Evolutionary conservation across 2,329 filamentous ascomycete species (phyloP).

Genomic region (Penicillium sp.): DNA sequence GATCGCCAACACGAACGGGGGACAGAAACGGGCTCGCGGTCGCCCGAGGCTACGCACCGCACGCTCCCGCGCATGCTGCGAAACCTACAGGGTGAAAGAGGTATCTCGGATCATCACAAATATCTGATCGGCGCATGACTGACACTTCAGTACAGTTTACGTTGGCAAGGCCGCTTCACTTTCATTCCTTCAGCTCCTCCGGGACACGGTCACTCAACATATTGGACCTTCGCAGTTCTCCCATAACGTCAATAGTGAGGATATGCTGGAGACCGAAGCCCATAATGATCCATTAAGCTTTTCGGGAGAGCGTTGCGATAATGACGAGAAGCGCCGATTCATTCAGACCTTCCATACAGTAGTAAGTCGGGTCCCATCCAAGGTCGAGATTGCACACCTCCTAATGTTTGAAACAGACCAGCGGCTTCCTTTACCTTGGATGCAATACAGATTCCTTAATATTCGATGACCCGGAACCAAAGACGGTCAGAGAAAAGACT

Average conservation of each 20-base stretch:
- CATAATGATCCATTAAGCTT: constrained; percentile 32
- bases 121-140: not conserved
- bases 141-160: constrained; percentile 20
- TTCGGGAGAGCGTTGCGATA: constrained; percentile 28
- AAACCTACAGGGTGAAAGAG: constrained; percentile 50
- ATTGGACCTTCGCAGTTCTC: constrained; percentile 54
- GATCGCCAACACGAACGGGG: constrained; percentile 1
- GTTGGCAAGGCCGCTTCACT: constrained; percentile 39
- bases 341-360: constrained; percentile 30
- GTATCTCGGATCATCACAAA: constrained; percentile 27
- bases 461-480: constrained; percentile 4
- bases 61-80: constrained; percentile 45
- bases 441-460: constrained; percentile 25
- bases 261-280: constrained; percentile 50
- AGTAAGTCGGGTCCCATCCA: constrained; percentile 14
- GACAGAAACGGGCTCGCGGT: constrained; percentile 17
- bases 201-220: constrained; percentile 45
- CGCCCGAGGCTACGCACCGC: constrained; percentile 29
- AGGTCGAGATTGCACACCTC: not conserved
- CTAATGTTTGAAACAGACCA: constrained; percentile 31
- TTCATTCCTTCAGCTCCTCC: constrained; percentile 53
- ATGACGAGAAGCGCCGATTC: constrained; percentile 31
- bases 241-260: constrained; percentile 47
- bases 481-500: constrained; percentile 23
- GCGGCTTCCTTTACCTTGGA: constrained; percentile 40